Base-by-base conservation (phyloP, 495 filamentous ascomycete species). In the Penicillium atrosanguineum region DNA sequence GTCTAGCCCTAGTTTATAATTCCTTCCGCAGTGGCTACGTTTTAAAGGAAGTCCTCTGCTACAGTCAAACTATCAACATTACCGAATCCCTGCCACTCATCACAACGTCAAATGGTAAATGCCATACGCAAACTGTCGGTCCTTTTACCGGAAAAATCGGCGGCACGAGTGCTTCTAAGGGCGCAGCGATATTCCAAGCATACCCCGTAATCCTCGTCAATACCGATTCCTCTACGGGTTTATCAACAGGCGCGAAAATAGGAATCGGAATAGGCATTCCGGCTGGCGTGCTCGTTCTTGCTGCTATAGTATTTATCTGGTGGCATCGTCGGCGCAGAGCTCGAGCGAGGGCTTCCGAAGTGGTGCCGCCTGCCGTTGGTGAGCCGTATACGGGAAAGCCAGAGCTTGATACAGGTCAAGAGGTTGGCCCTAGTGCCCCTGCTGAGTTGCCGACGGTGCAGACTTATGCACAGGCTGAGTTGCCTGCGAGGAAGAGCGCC, bases 201-300 rank as follows among this genome's bases (percentile, higher is more conserved):
- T 39, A 29, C 20, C 47, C 57, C 29, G 28, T 60, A 15, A 51
- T 60, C 28, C 48, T 60, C 4, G 50, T 55, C 4, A 31, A 31
- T 28, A 28, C 31, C 3, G 21, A 6, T 3, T 15, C 31, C 25
- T 6, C 46, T 15, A 8, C 46, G 20, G 29, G 45, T 39, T 29
- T 57, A 9, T 48, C 55, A 1, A 57, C 49, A 0, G 55, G 55
- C 29, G 55, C 50, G 0, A 57, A 57, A 16, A 57, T 57, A 16
- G 55, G 40, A 0, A 53, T 57, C 40, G 55, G 55, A 2, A 40
- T 57, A 4, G 53, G 55, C 21, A 26, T 57, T 26, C 55, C 55
- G 1, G 39, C 52, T 18, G 49, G 38, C 1, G 37, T 52, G 14
- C 37, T 57, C 11, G 44, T 57, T 20, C 29, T 46, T n/a, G 40